Base-by-base conservation (phyloP, 352 stramenopile species). In the Phytophthora sp. region DNA sequence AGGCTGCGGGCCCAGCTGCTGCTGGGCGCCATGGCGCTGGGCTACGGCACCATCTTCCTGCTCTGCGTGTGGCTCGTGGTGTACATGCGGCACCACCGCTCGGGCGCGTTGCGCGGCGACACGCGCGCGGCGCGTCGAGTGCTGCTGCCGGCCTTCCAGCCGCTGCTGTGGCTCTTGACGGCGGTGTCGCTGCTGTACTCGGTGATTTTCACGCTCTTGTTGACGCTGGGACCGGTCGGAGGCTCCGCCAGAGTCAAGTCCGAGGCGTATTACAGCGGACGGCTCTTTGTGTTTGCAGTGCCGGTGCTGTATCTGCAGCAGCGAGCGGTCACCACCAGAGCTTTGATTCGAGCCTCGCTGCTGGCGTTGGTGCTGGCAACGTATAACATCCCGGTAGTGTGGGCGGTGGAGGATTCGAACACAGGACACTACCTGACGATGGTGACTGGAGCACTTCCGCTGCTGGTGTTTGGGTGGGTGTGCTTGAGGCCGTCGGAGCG, bases 101-200 rank as follows among this genome's bases (percentile, higher is more conserved):
- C 66, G 17, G 71, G 74, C 5, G 82, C 77, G 1, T 68, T 85
- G 12, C 60, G 72, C 11, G 85, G 85, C 5, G 76, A 88, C 56
- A 55, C 65, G 1, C 54, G 42, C 31, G 85, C 85, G 2, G 85
- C 83, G 7, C 69, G 78, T 9, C 81, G 83, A 60, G 74, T 92
- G 28, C 74, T 94, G 9, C 44, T 94, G 2, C 86, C 86, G 4
- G 74, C 84, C 1, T 95, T 91, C 37, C 79, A 93, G 57, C 82
- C 84, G 23, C 50, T 92, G 15, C 53, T 95, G 12, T 84, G 77
- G 66, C 53, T 88, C 2, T 58, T 93, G 17, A 66, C 55, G 13
- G 31, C 37, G 4, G 54, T 84, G 12, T 72, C 60, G 0, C 53
- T 79, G 12, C 4, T 56, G 3, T 79, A 73, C 60, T 71, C 62